Evolutionary conservation across 2,329 filamentous ascomycete species (phyloP), one percentile per base, ranked within the genome.

Genomic region (Botrytis fabae): DNA sequence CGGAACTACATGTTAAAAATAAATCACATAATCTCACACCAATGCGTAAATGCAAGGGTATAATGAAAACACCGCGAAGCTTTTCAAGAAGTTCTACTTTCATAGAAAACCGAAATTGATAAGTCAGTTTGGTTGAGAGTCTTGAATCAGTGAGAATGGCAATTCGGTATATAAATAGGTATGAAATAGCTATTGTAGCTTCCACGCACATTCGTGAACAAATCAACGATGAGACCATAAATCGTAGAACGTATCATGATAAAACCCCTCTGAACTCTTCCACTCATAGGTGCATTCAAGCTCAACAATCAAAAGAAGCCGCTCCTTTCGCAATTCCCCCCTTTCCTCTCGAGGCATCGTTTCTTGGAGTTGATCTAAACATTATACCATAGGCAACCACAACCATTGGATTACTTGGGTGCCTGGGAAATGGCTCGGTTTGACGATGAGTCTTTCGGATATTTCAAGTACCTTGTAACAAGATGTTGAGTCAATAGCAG

Each of bases 1-100:
- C 62, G 62, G 70, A 72, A 40, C 38, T 38, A 38, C 38, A 48
- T 68, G 60, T 38, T 69, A 40, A 22, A 16, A 65, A 35, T 18
- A 48, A 22, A 40, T 54, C 44, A 35, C 7, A n/a, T 40, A 25
- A 22, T 65, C n/a, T 64, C 42, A 65, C 40, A 48, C 8, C 48
- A 38, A 68, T 1, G 28, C 8, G 32, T 40, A 42, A 28, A 57
- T 40, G 18, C 18, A 57, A 42, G 25, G 48, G 2, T 68, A 32
- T 42, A 16, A 48, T 28, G 8, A 22, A 5, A 68, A 18, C 9
- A 32, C 25, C 16, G 14, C 20, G 65, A 28, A 57, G 16, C 16
- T 57, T 32, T 20, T 4, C 20, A 16, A 8, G 54, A 57, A 12
- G 18, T 42, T 42, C 2, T 32, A 32, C n/a, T 22, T 10, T 28